phyloP scores from a whole-genome alignment of 306 rosid species.

The Ceratonia siliqua region DNA sequence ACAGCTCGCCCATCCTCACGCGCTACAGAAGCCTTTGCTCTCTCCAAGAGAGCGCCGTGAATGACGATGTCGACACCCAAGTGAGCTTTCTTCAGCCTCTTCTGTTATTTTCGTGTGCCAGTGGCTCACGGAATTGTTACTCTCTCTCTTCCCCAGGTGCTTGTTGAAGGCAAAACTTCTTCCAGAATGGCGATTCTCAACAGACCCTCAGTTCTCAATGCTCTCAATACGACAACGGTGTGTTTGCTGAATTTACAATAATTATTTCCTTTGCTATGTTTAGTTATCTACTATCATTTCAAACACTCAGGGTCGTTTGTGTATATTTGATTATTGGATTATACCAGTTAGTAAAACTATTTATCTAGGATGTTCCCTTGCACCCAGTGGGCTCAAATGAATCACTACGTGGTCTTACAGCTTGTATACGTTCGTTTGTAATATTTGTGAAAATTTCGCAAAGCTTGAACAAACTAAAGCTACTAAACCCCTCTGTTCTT shows the following conservation, averaged over 20 bases:
- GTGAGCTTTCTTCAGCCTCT: slow-evolving; percentile 24
- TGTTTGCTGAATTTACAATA: not conserved
- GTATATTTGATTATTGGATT: not conserved
- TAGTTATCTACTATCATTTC: not conserved
- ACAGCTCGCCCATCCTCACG: slow-evolving; percentile 15
- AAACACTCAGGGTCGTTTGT: not conserved
- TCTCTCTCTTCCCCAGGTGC: slow-evolving; percentile 36
- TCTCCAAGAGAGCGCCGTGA: slow-evolving; percentile 24
- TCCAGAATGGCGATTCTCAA: slow-evolving; percentile 68
- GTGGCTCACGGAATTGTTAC: not conserved
- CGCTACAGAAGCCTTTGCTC: slow-evolving; percentile 41
- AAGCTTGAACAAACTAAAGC: not conserved
- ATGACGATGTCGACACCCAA: slow-evolving; percentile 41
- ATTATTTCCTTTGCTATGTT: not conserved
- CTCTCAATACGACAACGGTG: slow-evolving; percentile 53
- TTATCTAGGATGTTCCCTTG: not conserved
- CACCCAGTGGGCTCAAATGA: not conserved
- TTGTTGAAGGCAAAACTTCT: slow-evolving; percentile 58
- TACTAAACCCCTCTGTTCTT: not conserved
- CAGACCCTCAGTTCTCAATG: slow-evolving; percentile 62
- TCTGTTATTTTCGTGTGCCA: not conserved
- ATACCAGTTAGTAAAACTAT: not conserved
- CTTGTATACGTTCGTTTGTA: not conserved
- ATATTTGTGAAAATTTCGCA: not conserved
- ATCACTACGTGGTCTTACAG: not conserved